Base-by-base conservation (phyloP, 169 alveolate species). In the Eimeria necatrix region DNA sequence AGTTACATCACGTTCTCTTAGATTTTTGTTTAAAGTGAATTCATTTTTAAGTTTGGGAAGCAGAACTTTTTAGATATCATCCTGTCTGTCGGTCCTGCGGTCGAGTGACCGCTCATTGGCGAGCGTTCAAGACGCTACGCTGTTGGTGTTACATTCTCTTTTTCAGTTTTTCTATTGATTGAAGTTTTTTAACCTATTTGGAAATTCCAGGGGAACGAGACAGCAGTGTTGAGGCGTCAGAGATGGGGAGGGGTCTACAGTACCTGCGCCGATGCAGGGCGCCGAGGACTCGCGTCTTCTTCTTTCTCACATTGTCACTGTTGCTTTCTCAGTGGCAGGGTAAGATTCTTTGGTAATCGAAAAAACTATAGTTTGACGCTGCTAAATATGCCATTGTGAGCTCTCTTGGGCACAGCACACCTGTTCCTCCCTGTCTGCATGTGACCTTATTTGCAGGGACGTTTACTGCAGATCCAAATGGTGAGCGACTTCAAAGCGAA, bases 41-140 rank as follows among this genome's bases (percentile, higher is more conserved):
- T 32, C 41, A 32, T 32, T 32, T 32, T 32, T 32, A 32, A 32
- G 41, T 32, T 32, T 32, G 41, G 41, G 41, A 32, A 2, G 2
- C 41, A 32, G 41, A 32, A 32, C 41, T 32, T 32, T 32, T 32
- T 32, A 32, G 41, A 32, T 32, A 32, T 32, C 41, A 32, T 0
- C 41, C 41, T 32, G 41, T 32, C 41, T 32, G 41, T 32, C 41
- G 41, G 41, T 32, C 41, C 41, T 32, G 41, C 41, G 41, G 18
- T 41, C 32, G 7, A 16, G 84, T 73, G 84, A 73, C 84, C 84
- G 84, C 48, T 73, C 60, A 3, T 16, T 14, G 84, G 32, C 84
- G 84, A 59, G 84, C 48, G 84, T 59, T 73, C 84, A 41, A 0
- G 60, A 16, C 3, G 18, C 41, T 14, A 32, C 41, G 41, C 41